A percentile compares a stretch with the other conserved stretches of the same genome.
Evolutionary conservation across 192 early-diverging fungal genomes (phyloP).

Genomic region (Linnemannia zychae): DNA sequence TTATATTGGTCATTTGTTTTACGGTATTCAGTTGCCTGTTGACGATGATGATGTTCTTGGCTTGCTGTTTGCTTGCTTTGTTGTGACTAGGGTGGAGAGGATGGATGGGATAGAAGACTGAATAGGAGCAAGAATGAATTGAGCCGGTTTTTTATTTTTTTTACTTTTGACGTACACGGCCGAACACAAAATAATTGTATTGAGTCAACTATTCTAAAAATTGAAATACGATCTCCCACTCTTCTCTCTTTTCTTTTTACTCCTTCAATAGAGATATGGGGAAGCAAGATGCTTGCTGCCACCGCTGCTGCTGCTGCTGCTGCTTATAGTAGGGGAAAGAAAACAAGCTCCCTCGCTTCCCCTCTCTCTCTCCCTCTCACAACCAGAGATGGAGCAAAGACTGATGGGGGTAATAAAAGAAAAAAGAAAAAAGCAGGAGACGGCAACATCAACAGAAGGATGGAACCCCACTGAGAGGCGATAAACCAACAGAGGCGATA

Average conservation of each 20-base stretch:
- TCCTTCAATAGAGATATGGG: background rate
- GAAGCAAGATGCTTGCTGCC: background rate
- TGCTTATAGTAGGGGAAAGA: background rate
- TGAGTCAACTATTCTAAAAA: background rate
- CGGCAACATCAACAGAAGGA: too few relatives aligned
- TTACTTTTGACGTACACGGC: background rate
- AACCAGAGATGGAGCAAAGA: background rate
- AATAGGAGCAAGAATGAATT: constrained; percentile 5
- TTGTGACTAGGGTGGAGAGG: background rate
- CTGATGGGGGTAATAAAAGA: background rate
- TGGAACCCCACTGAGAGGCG: too few relatives aligned
- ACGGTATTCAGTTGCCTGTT: background rate
- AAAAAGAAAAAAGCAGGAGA: background rate
- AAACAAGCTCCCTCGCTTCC: background rate
- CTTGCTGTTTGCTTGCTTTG: too few relatives aligned
- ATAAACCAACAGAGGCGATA: background rate
- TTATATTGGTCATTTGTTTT: background rate
- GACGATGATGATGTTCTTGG: background rate
- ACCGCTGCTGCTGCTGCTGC: background rate
- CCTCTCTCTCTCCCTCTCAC: background rate
- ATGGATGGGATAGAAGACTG: constrained; percentile 5
- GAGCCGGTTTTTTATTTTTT: background rate
- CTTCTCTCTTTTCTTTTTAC: background rate
- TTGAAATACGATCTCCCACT: background rate
- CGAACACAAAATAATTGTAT: background rate